Percentiles rank a stretch among this genome's conserved stretches.
Evolutionary conservation across 805 yeast genomes (phyloP).

Genomic region (Metschnikowia bowlesiae): DNA sequence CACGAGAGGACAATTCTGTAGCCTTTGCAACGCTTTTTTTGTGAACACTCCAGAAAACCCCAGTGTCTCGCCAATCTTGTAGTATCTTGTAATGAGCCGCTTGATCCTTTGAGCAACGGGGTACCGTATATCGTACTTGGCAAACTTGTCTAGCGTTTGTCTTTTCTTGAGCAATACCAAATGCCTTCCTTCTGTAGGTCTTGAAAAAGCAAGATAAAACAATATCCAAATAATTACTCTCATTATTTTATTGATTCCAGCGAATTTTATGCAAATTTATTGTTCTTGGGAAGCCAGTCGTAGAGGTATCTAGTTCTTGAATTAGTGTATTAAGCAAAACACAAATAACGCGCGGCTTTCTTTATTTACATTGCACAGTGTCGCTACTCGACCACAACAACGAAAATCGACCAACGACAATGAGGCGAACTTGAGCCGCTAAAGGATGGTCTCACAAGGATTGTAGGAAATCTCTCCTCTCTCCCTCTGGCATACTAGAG

Average conservation of each 20-base stretch:
- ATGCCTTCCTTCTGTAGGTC: constrained; percentile 22
- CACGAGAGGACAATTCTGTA: constrained; percentile 57
- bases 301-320: background rate
- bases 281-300: background rate
- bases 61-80: constrained; percentile 65
- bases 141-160: constrained; percentile 45
- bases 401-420: background rate
- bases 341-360: constrained; percentile 3
- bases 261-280: background rate
- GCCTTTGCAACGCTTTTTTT: constrained; percentile 40
- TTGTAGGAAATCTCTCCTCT: constrained; percentile 25
- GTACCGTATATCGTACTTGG: constrained; percentile 39
- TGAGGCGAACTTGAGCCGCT: background rate
- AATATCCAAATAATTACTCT: background rate
- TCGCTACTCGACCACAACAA: constrained; percentile 2
- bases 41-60: constrained; percentile 67
- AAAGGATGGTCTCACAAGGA: constrained; percentile 11
- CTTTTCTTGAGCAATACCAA: constrained; percentile 50
- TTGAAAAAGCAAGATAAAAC: constrained; percentile 2
- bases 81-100: constrained; percentile 46
- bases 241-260: background rate
- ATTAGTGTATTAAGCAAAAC: background rate
- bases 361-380: background rate
- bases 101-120: constrained; percentile 39
- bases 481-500: constrained; percentile 31